Base-by-base conservation (phyloP, 1,139 yeast species). In the Suhomyces kunorum region DNA sequence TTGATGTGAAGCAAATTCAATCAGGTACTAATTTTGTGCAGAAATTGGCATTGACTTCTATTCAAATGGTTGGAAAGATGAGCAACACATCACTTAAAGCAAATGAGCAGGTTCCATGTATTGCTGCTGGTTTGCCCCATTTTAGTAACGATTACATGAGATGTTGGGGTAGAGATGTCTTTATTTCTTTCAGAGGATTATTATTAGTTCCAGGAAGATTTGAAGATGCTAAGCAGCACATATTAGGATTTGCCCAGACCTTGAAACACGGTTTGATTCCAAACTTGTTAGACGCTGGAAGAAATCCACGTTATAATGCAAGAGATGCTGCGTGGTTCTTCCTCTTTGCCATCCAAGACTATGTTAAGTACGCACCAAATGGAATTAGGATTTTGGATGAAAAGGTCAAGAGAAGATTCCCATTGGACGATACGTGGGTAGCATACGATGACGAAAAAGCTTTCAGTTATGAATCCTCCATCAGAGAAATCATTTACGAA, bases 151-250 rank as follows among this genome's bases (percentile, higher is more conserved):
- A 84, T 51, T 89, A 87, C 61, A 89, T 90, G 96, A 76, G 98
- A 63, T 88, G 97, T 59, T 92, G 98, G 98, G 98, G 98, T 22
- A 77, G 98, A 58, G 98, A 92, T 64, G 95, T 89, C 2, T 92
- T 92, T 58, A 83, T 92, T 41, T 78, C 96, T 0, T 73, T 86
- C 41, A 72, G 96, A 48, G 98, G 98, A 0, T 70, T 90, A 36
- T 66, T 89, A 45, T 65, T 90, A 28, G 83, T 85, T 1, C 77
- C 96, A 0, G 94, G 85, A 12, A 73, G 98, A 42, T 79, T 60
- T 54, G 87, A 84, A 3, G 92, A 83, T 42, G 98, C 98, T 1
- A 82, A 74, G 53, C 63, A 67, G 34, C 98, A 92, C 57, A 87
- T 92, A 46, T 65, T 90, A 39, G 87, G 85, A 5, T 92, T 89